phyloP scores from a whole-genome alignment of 228 moss, liverwort and hornwort genomes.

The Sphagnum fallax region DNA sequence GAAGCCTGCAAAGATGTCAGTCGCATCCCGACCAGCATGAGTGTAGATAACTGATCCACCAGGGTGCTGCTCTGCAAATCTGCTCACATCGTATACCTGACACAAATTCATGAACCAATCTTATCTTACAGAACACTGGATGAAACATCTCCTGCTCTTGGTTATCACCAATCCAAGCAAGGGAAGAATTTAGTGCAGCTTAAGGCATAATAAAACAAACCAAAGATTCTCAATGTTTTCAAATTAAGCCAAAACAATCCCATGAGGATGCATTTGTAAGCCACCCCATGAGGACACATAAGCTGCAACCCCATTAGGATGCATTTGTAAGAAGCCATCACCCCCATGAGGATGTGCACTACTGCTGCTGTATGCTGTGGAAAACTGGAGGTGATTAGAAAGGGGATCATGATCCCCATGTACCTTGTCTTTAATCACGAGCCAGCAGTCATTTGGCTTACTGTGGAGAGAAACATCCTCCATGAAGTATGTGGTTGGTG shows the following conservation, averaged over 20 bases:
- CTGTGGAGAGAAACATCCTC: slow-evolving; percentile 38
- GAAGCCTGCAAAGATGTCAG: slow-evolving; percentile 72
- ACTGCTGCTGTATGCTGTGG: neutral
- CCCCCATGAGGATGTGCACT: too few relatives aligned
- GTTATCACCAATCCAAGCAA: too few relatives aligned
- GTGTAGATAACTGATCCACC: slow-evolving; percentile 85
- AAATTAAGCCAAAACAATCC: neutral
- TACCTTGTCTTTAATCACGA: slow-evolving; percentile 79
- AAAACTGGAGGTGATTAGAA: neutral
- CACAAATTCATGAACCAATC: neutral
- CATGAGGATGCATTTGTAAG: neutral
- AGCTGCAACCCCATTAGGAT: neutral
- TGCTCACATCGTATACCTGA: slow-evolving; percentile 84
- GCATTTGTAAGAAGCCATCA: neutral
- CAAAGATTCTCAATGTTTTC: neutral
- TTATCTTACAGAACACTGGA: neutral
- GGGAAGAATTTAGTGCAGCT: neutral
- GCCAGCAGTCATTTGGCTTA: slow-evolving; percentile 57
- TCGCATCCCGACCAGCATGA: slow-evolving; percentile 72
- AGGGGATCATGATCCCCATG: neutral
- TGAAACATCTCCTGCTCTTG: neutral
- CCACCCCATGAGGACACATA: neutral
- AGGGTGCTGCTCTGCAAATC: slow-evolving; percentile 69
- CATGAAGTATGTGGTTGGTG: slow-evolving; percentile 9
- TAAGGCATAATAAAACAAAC: neutral